These are phyloP conservation scores for Pythium rishiriense DNA, from an alignment of 352 stramenopile genomes.

Conservation along the genomic window DNA sequence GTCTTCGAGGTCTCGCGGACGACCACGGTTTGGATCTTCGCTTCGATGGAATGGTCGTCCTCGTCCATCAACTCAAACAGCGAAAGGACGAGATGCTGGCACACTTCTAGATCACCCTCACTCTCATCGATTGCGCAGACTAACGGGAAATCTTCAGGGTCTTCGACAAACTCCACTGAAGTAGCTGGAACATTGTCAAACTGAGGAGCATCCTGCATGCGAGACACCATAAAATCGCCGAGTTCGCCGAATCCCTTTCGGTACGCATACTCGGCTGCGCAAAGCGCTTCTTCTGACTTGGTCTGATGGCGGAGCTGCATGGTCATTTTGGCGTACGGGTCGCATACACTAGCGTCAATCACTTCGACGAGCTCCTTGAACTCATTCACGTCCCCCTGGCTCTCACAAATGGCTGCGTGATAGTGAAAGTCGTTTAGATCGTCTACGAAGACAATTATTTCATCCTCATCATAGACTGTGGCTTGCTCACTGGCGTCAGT, in stretches of 20 bases:
- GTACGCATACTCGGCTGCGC: conserved; percentile 14
- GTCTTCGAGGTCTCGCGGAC: background rate
- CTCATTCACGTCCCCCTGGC: conserved; percentile 3
- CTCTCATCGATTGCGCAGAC: background rate
- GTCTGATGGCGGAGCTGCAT: background rate
- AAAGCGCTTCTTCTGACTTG: background rate
- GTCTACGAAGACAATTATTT: background rate
- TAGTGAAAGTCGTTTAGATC: conserved; percentile 9
- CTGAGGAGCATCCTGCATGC: background rate
- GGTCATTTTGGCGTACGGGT: background rate
- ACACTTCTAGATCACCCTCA: conserved; percentile 1
- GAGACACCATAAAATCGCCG: background rate
- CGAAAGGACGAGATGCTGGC: background rate
- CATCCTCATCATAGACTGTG: background rate
- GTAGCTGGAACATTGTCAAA: background rate
- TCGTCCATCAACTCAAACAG: conserved; percentile 9
- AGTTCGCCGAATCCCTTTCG: background rate
- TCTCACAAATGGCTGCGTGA: conserved; percentile 14
- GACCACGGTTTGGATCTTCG: conserved; percentile 1
- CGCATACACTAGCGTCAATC: background rate
- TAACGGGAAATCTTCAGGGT: background rate
- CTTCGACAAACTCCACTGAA: background rate
- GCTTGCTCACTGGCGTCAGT: background rate
- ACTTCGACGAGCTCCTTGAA: conserved; percentile 5
- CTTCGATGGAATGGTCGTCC: conserved; percentile 10